Conservation (phyloP, 768 basidiomycete species). For the Macrolepiota fuliginosa region DNA sequence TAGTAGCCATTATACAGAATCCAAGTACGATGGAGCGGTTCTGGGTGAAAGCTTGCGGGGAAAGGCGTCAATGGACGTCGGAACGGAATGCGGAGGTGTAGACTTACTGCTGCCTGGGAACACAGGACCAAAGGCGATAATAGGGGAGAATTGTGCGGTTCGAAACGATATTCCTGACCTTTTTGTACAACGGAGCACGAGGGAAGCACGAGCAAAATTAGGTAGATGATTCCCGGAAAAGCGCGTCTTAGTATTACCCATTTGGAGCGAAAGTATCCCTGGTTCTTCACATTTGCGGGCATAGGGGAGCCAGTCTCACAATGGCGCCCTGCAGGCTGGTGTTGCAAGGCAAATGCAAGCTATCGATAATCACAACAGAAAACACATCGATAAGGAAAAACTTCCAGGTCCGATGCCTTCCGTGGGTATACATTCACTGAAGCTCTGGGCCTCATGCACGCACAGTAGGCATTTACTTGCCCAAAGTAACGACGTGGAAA, state of each 20-base stretch:
- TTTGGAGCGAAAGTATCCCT: slow-evolving; percentile 6
- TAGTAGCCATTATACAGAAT: slow-evolving; percentile 5
- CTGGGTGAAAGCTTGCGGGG: neutral
- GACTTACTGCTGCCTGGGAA: slow-evolving; percentile 12
- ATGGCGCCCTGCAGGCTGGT: slow-evolving; percentile 2
- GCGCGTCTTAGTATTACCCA: slow-evolving; percentile 5
- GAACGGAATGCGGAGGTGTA: slow-evolving; percentile 1
- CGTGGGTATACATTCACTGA: slow-evolving; percentile 1
- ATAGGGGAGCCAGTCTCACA: slow-evolving; percentile 10
- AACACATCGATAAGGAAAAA: slow-evolving; percentile 11
- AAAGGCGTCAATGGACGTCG: slow-evolving; percentile 1
- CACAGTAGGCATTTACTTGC: neutral
- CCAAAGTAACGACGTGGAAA: slow-evolving; percentile 5
- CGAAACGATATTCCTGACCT: slow-evolving; percentile 3
- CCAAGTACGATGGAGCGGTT: slow-evolving; percentile 8
- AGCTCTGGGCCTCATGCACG: slow-evolving; percentile 1
- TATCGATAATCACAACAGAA: slow-evolving; percentile 12
- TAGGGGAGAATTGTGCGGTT: slow-evolving; percentile 4
- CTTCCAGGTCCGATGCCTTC: neutral
- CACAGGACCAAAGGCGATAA: neutral
- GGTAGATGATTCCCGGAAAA: slow-evolving; percentile 1
- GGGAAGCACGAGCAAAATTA: slow-evolving; percentile 12
- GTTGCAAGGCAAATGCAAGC: slow-evolving; percentile 2
- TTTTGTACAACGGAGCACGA: slow-evolving; percentile 12
- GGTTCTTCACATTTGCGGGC: slow-evolving; percentile 13